These are phyloP conservation scores for Mycothermus thermophilus DNA, from an alignment of 495 filamentous ascomycete species.

Conservation along the genomic window DNA sequence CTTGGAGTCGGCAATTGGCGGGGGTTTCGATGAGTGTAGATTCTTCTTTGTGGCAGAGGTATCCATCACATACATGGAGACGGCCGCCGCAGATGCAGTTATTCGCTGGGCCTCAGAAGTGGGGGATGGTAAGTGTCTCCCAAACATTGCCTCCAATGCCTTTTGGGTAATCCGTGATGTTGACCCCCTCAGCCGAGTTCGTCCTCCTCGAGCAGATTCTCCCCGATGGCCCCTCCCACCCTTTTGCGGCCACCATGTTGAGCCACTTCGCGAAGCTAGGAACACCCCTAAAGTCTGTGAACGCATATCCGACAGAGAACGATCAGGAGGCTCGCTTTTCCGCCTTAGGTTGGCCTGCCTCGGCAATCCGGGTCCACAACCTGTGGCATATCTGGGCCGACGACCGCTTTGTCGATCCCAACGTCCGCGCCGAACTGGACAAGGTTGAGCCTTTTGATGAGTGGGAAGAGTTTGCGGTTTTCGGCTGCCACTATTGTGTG, in stretches of 20 bases:
- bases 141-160: not conserved
- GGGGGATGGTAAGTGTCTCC: slow-evolving; percentile 38
- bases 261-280: slow-evolving; percentile 67
- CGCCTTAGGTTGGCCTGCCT: slow-evolving; percentile 46
- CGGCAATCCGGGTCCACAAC: slow-evolving; percentile 45
- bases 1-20: slow-evolving; percentile 37
- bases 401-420: slow-evolving; percentile 41
- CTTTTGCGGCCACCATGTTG: slow-evolving; percentile 81
- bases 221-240: slow-evolving; percentile 60
- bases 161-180: not conserved
- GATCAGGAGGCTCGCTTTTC: slow-evolving; percentile 55
- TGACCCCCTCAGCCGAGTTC: slow-evolving; percentile 38
- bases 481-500: slow-evolving; percentile 75
- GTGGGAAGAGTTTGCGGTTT: slow-evolving; percentile 89
- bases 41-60: slow-evolving; percentile 81
- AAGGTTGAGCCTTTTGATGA: slow-evolving; percentile 76
- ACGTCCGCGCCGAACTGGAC: slow-evolving; percentile 46
- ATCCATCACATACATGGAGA: slow-evolving; percentile 82
- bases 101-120: slow-evolving; percentile 55
- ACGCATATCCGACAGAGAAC: slow-evolving; percentile 49
- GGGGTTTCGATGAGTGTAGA: slow-evolving; percentile 37
- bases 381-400: slow-evolving; percentile 73
- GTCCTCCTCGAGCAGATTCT: slow-evolving; percentile 83
- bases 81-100: slow-evolving; percentile 54
- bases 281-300: slow-evolving; percentile 59